Evolutionary conservation across 1,284 basidiomycete genomes (phyloP).

Genomic region (Vanrija humicola): DNA sequence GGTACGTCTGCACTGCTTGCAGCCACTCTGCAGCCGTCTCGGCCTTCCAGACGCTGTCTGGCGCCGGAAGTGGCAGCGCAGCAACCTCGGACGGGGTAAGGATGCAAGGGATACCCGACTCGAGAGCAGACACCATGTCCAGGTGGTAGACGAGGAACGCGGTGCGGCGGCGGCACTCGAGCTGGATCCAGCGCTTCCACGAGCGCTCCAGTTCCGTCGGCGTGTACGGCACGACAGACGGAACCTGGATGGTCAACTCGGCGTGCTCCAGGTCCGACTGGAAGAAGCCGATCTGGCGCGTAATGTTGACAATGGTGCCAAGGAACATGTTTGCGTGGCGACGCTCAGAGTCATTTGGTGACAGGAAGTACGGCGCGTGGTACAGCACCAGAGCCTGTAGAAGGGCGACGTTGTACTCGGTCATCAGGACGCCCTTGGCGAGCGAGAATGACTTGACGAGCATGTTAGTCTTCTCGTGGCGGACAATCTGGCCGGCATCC

Average conservation of each 20-base stretch:
- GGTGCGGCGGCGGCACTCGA: conserved; percentile 48
- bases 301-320: conserved; percentile 48
- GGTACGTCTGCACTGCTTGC: conserved; percentile 33
- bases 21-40: conserved; percentile 45
- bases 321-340: conserved; percentile 46
- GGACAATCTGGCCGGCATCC: conserved; percentile 37
- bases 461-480: conserved; percentile 51
- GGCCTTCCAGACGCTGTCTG: conserved; percentile 50
- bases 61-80: conserved; percentile 48
- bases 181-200: conserved; percentile 51
- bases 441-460: conserved; percentile 49
- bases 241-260: conserved; percentile 22
- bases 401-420: conserved; percentile 49
- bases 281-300: conserved; percentile 50
- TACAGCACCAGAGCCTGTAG: conserved; percentile 50
- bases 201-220: conserved; percentile 38
- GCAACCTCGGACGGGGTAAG: conserved; percentile 44
- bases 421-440: conserved; percentile 46
- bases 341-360: conserved; percentile 43
- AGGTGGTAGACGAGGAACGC: conserved; percentile 50
- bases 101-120: conserved; percentile 46
- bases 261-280: conserved; percentile 41
- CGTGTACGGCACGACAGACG: conserved; percentile 27
- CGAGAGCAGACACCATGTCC: conserved; percentile 50
- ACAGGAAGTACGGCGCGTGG: conserved; percentile 49